Conservation (phyloP, 2,329 filamentous ascomycete species). For the Kalaharituber pfeilii region DNA sequence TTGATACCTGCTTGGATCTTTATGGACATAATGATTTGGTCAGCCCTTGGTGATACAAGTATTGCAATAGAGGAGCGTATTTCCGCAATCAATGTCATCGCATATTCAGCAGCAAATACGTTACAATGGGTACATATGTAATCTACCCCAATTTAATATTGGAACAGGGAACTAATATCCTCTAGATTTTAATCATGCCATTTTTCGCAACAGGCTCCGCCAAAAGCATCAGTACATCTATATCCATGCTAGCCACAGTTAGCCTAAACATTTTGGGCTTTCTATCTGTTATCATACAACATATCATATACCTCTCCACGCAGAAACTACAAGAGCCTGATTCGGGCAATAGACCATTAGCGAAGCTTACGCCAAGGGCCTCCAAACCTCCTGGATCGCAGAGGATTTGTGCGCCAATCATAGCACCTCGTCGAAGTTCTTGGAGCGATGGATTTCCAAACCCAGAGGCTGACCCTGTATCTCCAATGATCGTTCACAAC, state of each 20-base stretch:
- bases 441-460: no score
- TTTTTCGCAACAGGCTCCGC: not conserved
- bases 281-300: not conserved
- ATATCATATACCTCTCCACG: not conserved
- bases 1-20: constrained; percentile 9
- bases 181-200: not conserved
- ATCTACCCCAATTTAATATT: not conserved
- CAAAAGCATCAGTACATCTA: not conserved
- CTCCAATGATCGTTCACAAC: not conserved
- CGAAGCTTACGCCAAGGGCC: not conserved
- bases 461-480: no score
- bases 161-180: not conserved
- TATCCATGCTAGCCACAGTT: not conserved
- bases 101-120: constrained; percentile 9
- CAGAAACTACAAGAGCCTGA: not conserved
- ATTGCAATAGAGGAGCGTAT: constrained; percentile 10
- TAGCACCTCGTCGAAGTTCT: no score
- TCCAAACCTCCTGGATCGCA: not conserved
- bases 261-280: not conserved
- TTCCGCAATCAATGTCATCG: constrained; percentile 9
- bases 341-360: not conserved
- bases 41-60: constrained; percentile 4
- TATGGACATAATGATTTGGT: constrained; percentile 9
- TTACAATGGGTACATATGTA: constrained; percentile 15
- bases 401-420: no score